Evolutionary conservation across 2,329 filamentous ascomycete genomes (phyloP).

Genomic region (Sclerotinia nivalis): DNA sequence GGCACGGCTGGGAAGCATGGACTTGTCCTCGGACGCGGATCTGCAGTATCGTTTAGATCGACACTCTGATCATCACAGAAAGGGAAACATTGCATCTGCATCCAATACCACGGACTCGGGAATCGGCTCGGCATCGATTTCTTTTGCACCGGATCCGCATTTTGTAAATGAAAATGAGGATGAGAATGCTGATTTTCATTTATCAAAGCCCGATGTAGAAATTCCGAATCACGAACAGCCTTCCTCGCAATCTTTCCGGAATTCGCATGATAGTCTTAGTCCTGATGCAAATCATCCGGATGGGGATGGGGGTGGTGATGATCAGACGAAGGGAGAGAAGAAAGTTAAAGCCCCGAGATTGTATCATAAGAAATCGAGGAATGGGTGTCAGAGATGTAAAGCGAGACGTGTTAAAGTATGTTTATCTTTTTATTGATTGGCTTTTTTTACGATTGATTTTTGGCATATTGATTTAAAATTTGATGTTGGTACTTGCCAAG

Average conservation of each 20-base stretch:
- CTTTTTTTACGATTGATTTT: not conserved
- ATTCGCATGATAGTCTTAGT: conserved; percentile 3
- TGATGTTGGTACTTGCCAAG: conserved; percentile 12
- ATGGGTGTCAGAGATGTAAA: conserved; percentile 40
- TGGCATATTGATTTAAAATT: not conserved
- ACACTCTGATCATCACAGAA: not conserved
- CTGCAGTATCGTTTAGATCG: conserved; percentile 4
- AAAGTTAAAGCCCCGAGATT: conserved; percentile 32
- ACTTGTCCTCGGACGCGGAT: not conserved
- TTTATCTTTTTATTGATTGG: conserved; percentile 20
- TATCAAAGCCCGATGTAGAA: not conserved
- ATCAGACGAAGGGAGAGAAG: conserved; percentile 5
- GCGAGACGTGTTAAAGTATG: conserved; percentile 41
- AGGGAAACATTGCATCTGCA: not conserved
- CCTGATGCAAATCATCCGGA: not conserved
- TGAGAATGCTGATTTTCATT: not conserved
- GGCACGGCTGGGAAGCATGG: conserved; percentile 17
- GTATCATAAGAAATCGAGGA: conserved; percentile 42
- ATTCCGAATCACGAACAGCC: not conserved
- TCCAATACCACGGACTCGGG: not conserved
- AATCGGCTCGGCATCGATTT: not conserved
- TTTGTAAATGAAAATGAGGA: not conserved
- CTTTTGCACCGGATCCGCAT: not conserved
- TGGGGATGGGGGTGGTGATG: not conserved
- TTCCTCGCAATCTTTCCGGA: conserved; percentile 5